Evolutionary conservation across 495 filamentous ascomycete species (phyloP).

Genomic region (Pyrenopolyporus hunteri): DNA sequence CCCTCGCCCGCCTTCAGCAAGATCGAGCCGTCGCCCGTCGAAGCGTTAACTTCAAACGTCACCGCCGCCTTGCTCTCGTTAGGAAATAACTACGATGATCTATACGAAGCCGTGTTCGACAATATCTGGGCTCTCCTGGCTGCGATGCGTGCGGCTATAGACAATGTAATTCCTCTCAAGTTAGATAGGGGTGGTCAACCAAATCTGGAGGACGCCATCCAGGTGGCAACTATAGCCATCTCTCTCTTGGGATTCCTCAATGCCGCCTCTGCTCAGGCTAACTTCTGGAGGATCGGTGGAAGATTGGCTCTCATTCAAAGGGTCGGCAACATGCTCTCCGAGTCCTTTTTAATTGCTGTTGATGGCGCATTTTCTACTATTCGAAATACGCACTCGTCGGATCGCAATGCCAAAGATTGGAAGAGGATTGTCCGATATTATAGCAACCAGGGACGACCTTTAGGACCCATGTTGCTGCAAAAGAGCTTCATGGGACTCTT

Average conservation of each 20-base stretch:
- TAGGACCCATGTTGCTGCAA: constrained; percentile 92
- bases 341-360: constrained; percentile 79
- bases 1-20: constrained; percentile 80
- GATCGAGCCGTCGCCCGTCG: constrained; percentile 88
- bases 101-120: constrained; percentile 66
- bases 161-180: constrained; percentile 48
- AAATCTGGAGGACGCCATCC: constrained; percentile 66
- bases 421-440: constrained; percentile 83
- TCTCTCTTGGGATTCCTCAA: constrained; percentile 89
- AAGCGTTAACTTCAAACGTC: constrained; percentile 78
- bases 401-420: constrained; percentile 71
- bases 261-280: constrained; percentile 73
- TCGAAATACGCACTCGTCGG: constrained; percentile 62
- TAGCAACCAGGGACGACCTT: constrained; percentile 73
- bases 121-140: constrained; percentile 72
- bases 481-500: constrained; percentile 84
- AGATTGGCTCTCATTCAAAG: constrained; percentile 71
- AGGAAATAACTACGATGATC: constrained; percentile 67
- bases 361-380: constrained; percentile 89
- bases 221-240: constrained; percentile 73
- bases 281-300: constrained; percentile 78
- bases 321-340: constrained; percentile 75
- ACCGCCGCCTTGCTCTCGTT: constrained; percentile 79
- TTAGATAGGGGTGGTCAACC: constrained; percentile 59
- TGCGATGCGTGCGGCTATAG: constrained; percentile 58